A percentile compares a stretch with the other conserved stretches of the same genome.
These are phyloP conservation scores for Globisporangium solare DNA, from an alignment of 352 stramenopile species.

Conservation along the genomic window DNA sequence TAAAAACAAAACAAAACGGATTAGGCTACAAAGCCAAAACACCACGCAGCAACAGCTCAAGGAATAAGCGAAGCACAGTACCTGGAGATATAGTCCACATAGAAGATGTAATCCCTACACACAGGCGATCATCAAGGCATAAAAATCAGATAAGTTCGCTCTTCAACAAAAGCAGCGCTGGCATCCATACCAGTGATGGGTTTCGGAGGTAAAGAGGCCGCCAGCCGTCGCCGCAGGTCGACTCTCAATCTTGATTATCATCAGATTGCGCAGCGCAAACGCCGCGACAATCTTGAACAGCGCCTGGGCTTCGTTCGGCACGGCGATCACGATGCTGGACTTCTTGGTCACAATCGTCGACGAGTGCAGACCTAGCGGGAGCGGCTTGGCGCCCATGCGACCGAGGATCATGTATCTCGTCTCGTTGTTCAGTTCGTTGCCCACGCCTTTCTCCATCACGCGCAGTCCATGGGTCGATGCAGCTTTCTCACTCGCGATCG, in stretches of 20 bases:
- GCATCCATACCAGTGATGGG: constrained; percentile 45
- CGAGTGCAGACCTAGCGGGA: constrained; percentile 26
- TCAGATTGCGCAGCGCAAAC: constrained; percentile 69
- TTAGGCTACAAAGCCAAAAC: neutral
- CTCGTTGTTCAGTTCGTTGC: constrained; percentile 65
- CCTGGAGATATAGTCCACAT: constrained; percentile 68
- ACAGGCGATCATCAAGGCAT: constrained; percentile 7
- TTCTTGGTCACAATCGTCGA: constrained; percentile 34
- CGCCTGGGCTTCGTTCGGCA: constrained; percentile 64
- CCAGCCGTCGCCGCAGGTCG: constrained; percentile 59
- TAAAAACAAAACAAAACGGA: constrained; percentile 9
- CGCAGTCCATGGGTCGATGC: constrained; percentile 43
- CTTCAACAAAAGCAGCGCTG: neutral
- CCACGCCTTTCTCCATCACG: constrained; percentile 52
- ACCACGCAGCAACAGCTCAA: neutral
- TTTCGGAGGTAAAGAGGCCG: constrained; percentile 57
- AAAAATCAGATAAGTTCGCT: too few species aligned
- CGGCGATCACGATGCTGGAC: constrained; percentile 61
- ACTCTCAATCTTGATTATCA: constrained; percentile 82
- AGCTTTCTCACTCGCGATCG: constrained; percentile 64
- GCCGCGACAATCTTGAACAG: constrained; percentile 78
- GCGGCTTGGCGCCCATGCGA: constrained; percentile 32
- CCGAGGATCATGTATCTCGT: constrained; percentile 73
- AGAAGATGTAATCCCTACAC: constrained; percentile 77
- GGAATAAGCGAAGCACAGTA: constrained; percentile 15